Conservation (phyloP, 257 asterid genomes). For the Fraxinus americana region DNA sequence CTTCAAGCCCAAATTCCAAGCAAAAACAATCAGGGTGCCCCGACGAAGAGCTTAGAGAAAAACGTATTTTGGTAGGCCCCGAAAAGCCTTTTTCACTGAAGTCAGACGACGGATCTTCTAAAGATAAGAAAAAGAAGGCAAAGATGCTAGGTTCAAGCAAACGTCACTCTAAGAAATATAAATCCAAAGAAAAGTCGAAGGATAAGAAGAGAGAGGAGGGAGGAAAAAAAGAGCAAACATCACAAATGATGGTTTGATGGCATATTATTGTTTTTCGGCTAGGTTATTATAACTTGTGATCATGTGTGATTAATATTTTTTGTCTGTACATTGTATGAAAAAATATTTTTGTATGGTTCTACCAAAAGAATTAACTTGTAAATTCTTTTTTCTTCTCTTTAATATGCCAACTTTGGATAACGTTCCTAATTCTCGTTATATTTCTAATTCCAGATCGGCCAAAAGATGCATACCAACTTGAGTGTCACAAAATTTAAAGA, state of each 20-base stretch:
- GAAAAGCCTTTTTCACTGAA: constrained; percentile 51
- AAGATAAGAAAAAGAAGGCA: constrained; percentile 32
- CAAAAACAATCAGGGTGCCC: constrained; percentile 23
- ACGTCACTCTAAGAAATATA: constrained; percentile 51
- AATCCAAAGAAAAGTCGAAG: constrained; percentile 55
- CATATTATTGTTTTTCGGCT: constrained; percentile 1
- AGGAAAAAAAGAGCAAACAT: constrained; percentile 50
- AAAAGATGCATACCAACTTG: no score
- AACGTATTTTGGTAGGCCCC: constrained; percentile 59
- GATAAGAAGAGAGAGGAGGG: constrained; percentile 47
- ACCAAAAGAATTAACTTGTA: background rate
- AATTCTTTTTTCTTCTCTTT: background rate
- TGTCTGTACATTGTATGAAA: background rate
- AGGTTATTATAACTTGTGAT: background rate
- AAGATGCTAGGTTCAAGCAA: constrained; percentile 44
- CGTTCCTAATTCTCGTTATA: no score
- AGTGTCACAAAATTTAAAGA: no score
- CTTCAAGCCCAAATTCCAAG: constrained; percentile 42
- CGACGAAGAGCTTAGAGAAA: constrained; percentile 35
- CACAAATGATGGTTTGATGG: constrained; percentile 28
- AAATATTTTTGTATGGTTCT: background rate
- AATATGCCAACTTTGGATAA: no score
- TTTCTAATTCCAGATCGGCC: no score
- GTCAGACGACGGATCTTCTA: constrained; percentile 48
- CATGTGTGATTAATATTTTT: background rate